These are phyloP conservation scores for Durotheca rogersii DNA, from an alignment of 495 filamentous ascomycete species.

Conservation along the genomic window DNA sequence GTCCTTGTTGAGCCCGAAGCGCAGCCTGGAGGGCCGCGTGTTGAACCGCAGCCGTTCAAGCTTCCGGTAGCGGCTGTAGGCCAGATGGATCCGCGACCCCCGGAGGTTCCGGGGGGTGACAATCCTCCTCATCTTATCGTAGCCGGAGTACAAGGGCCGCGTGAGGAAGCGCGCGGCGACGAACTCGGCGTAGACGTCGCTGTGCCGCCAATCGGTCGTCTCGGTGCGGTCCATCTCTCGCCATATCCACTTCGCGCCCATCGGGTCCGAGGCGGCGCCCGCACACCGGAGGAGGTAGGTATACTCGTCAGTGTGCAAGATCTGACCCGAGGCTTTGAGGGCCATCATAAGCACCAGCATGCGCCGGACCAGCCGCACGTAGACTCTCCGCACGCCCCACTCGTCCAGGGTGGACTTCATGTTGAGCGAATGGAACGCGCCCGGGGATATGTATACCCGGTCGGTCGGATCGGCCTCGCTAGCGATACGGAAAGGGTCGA, in stretches of 20 bases:
- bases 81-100: conserved; percentile 9
- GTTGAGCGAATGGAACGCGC: conserved; percentile 29
- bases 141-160: conserved; percentile 38
- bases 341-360: conserved; percentile 23
- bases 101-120: conserved; percentile 36
- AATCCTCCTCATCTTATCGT: conserved; percentile 31
- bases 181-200: conserved; percentile 32
- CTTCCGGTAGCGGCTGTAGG: not conserved
- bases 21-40: conserved; percentile 9
- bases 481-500: conserved; percentile 37
- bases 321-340: conserved; percentile 25
- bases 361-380: conserved; percentile 24
- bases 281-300: conserved; percentile 36
- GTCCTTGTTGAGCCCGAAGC: conserved; percentile 33
- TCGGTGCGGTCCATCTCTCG: conserved; percentile 13
- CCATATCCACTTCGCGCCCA: conserved; percentile 28
- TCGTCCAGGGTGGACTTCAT: conserved; percentile 32
- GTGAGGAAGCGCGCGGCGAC: conserved; percentile 41
- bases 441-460: conserved; percentile 21
- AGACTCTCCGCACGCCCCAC: conserved; percentile 36
- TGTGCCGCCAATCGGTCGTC: conserved; percentile 16
- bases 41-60: conserved; percentile 21
- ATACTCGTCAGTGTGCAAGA: conserved; percentile 34
- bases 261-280: conserved; percentile 35
- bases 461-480: conserved; percentile 30